These are phyloP conservation scores for Podila epicladia DNA, from an alignment of 192 early-diverging fungal species.

Conservation along the genomic window DNA sequence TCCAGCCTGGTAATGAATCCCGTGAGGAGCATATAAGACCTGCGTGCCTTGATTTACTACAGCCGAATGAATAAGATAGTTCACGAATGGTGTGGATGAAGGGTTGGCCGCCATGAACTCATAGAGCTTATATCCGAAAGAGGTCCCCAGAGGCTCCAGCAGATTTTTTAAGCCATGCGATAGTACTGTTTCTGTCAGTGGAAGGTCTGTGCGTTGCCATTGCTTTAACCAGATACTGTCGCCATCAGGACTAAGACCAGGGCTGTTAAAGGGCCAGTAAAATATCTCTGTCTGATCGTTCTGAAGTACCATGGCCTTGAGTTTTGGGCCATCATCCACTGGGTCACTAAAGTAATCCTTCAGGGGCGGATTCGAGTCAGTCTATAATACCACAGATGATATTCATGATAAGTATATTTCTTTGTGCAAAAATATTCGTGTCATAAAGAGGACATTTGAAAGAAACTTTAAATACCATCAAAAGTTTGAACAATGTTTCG, in stretches of 20 bases:
- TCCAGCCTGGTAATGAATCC: slow-evolving; percentile 46
- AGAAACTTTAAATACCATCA: slow-evolving; percentile 29
- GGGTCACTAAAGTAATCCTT: background rate
- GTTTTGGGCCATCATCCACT: slow-evolving; percentile 5
- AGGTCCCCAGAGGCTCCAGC: background rate
- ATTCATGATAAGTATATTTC: background rate
- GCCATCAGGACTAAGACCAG: background rate
- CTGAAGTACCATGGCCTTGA: slow-evolving; percentile 16
- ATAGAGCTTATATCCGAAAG: background rate
- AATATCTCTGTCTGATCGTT: slow-evolving; percentile 37
- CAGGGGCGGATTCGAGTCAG: slow-evolving; percentile 16
- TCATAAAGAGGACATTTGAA: background rate
- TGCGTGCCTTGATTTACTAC: slow-evolving; percentile 2
- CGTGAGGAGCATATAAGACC: slow-evolving; percentile 29
- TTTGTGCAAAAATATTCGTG: background rate
- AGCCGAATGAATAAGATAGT: slow-evolving; percentile 1
- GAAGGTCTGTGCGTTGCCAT: slow-evolving; percentile 18
- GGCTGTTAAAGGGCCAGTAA: slow-evolving; percentile 41
- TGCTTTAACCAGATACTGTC: slow-evolving; percentile 45
- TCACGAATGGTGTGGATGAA: slow-evolving; percentile 22
- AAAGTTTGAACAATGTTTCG: slow-evolving; percentile 40
- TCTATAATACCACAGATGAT: slow-evolving; percentile 1
- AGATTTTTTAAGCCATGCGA: background rate
- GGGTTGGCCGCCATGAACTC: slow-evolving; percentile 5
- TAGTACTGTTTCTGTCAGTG: background rate